Evolutionary conservation across 495 filamentous ascomycete genomes (phyloP).

Genomic region (Lasiosphaeris hirsuta): DNA sequence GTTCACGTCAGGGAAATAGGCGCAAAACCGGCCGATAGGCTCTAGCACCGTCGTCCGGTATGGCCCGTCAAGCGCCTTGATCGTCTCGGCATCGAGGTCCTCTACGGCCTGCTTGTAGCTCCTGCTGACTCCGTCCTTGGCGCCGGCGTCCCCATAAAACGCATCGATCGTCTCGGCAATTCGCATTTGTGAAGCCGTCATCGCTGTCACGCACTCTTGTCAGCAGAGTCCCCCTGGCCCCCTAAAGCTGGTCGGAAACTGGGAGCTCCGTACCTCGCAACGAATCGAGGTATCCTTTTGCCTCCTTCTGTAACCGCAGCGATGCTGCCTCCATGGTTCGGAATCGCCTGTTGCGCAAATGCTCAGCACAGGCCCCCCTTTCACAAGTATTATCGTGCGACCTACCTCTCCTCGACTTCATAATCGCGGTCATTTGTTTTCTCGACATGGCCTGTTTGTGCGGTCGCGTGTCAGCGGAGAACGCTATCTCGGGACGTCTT

Average conservation of each 20-base stretch:
- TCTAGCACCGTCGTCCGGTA: slow-evolving; percentile 93
- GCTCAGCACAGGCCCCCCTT: background rate
- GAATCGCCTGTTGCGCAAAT: slow-evolving; percentile 63
- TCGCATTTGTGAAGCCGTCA: slow-evolving; percentile 99
- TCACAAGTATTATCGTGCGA: background rate
- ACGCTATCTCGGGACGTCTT: background rate
- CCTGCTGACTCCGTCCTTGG: slow-evolving; percentile 87
- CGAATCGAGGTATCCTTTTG: slow-evolving; percentile 94
- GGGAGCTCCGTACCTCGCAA: slow-evolving; percentile 63
- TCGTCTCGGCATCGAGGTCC: slow-evolving; percentile 94
- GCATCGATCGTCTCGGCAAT: slow-evolving; percentile 99
- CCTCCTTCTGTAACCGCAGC: slow-evolving; percentile 89
- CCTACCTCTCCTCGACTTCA: slow-evolving; percentile 89
- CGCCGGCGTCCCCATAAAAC: slow-evolving; percentile 95
- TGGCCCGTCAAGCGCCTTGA: slow-evolving; percentile 96
- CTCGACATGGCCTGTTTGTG: slow-evolving; percentile 80
- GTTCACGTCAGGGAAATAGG: slow-evolving; percentile 98
- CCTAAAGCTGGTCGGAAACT: background rate
- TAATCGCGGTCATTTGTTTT: slow-evolving; percentile 98
- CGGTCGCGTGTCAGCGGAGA: slow-evolving; percentile 1
- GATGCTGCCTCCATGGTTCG: slow-evolving; percentile 94
- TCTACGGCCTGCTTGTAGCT: slow-evolving; percentile 98
- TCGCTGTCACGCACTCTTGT: slow-evolving; percentile 53
- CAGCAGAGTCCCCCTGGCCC: background rate
- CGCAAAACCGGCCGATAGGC: slow-evolving; percentile 91